Evolutionary conservation across 495 filamentous ascomycete genomes (phyloP).

Genomic region (Neurospora sublineolata): DNA sequence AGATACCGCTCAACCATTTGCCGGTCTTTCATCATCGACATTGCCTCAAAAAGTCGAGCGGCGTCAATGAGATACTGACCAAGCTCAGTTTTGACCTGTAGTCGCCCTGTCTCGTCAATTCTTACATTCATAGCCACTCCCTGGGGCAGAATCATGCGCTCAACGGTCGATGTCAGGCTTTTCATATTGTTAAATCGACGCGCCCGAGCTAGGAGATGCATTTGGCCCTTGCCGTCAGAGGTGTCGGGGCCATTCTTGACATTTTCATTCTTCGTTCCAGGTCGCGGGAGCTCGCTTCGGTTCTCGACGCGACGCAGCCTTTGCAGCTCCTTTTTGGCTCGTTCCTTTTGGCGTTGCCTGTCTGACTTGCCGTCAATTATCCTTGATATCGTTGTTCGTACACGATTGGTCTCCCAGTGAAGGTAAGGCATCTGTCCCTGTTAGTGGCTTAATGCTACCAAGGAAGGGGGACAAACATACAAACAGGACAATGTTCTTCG

Average conservation of each 20-base stretch:
- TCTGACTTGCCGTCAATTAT: conserved; percentile 4
- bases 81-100: conserved; percentile 20
- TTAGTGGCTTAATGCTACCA: not conserved
- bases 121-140: rapidly evolving
- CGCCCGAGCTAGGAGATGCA: not conserved
- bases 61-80: conserved; percentile 25
- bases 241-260: no score
- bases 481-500: not conserved
- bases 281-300: not conserved
- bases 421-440: conserved; percentile 49
- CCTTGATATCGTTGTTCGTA: conserved; percentile 19
- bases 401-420: conserved; percentile 50
- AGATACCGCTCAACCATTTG: conserved; percentile 50
- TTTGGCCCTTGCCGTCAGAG: no score
- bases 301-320: not conserved
- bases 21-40: conserved; percentile 39
- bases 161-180: not conserved
- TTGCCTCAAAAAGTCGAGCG: conserved; percentile 28
- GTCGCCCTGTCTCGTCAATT: conserved; percentile 14
- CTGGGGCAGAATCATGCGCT: not conserved
- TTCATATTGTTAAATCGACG: not conserved
- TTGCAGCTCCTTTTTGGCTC: not conserved
- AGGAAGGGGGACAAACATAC: not conserved
- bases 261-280: not conserved
- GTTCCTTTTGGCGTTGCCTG: conserved; percentile 1